Conservation (phyloP, 495 filamentous ascomycete genomes). For the Xylaria nigripes region DNA sequence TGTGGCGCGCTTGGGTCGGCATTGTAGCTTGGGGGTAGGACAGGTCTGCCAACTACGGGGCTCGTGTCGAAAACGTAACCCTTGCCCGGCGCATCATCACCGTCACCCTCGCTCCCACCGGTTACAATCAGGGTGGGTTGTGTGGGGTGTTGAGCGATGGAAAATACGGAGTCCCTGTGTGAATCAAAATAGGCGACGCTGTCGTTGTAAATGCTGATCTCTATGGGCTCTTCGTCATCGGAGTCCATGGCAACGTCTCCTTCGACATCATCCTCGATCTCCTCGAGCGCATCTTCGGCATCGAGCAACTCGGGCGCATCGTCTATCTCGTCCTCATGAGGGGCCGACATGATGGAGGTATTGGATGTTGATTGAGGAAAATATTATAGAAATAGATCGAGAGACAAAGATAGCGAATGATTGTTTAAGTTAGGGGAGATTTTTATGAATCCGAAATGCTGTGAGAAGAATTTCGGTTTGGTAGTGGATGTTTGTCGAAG, state of each 20-base stretch:
- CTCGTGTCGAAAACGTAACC: slow-evolving; percentile 74
- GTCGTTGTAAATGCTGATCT: slow-evolving; percentile 80
- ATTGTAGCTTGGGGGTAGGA: slow-evolving; percentile 69
- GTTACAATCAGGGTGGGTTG: slow-evolving; percentile 73
- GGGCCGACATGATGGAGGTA: slow-evolving; percentile 26
- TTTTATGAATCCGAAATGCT: neutral
- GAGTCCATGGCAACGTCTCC: slow-evolving; percentile 69
- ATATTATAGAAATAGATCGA: neutral
- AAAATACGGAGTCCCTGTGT: slow-evolving; percentile 84
- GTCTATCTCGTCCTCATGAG: slow-evolving; percentile 39
- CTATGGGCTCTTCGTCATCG: slow-evolving; percentile 55
- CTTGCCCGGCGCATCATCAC: slow-evolving; percentile 48
- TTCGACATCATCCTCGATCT: slow-evolving; percentile 51
- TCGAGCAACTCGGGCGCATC: slow-evolving; percentile 53
- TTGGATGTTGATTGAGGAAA: neutral
- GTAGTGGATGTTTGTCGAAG: slow-evolving; percentile 4
- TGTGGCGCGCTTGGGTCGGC: slow-evolving; percentile 50
- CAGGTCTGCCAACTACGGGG: slow-evolving; percentile 51
- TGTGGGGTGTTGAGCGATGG: slow-evolving; percentile 83
- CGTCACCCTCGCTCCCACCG: slow-evolving; percentile 76
- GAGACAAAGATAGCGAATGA: neutral
- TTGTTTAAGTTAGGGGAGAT: no score
- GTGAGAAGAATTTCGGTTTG: neutral
- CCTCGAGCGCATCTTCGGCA: slow-evolving; percentile 64
- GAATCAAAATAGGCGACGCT: slow-evolving; percentile 83